A percentile compares a stretch with the other conserved stretches of the same genome.
These are phyloP conservation scores for Agrocybe pediades DNA, from an alignment of 768 basidiomycete genomes.

Conservation along the genomic window DNA sequence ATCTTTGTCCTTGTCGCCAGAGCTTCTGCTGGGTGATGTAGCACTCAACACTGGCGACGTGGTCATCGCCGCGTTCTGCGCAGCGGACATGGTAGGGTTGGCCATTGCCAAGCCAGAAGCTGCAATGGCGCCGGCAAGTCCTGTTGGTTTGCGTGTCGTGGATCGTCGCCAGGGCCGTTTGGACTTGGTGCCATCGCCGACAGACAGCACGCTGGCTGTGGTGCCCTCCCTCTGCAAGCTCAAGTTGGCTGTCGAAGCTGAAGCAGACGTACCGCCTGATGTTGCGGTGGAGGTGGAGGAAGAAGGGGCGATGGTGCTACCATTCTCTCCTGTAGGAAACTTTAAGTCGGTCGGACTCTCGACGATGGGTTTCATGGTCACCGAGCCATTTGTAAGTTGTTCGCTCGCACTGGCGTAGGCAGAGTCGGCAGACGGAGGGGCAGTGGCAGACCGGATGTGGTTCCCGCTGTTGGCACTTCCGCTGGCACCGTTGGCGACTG, in stretches of 20 bases:
- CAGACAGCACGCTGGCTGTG: conserved; percentile 7
- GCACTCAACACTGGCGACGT: conserved; percentile 16
- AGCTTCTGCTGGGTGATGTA: conserved; percentile 7
- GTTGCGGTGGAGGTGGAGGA: conserved; percentile 23
- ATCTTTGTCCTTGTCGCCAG: conserved; percentile 17
- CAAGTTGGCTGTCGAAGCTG: not conserved
- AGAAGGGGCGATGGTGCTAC: conserved; percentile 20
- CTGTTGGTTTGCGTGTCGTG: conserved; percentile 49
- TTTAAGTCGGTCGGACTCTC: conserved; percentile 48
- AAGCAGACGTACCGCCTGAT: conserved; percentile 12
- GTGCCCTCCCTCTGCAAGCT: conserved; percentile 14
- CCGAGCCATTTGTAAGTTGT: conserved; percentile 11
- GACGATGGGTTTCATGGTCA: conserved; percentile 34
- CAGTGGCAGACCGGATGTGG: conserved; percentile 30
- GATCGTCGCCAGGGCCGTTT: conserved; percentile 47
- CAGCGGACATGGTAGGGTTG: conserved; percentile 50
- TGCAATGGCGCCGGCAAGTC: conserved; percentile 69
- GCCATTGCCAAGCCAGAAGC: conserved; percentile 70
- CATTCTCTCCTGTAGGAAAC: conserved; percentile 20
- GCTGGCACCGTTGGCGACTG: not conserved
- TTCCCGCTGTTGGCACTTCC: conserved; percentile 1
- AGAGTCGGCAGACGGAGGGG: conserved; percentile 20
- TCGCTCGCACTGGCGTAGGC: not conserved
- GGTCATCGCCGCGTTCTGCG: conserved; percentile 43
- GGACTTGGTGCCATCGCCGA: conserved; percentile 18